These are phyloP conservation scores for Solanum arcanum DNA, from an alignment of 257 asterid genomes.

Conservation along the genomic window DNA sequence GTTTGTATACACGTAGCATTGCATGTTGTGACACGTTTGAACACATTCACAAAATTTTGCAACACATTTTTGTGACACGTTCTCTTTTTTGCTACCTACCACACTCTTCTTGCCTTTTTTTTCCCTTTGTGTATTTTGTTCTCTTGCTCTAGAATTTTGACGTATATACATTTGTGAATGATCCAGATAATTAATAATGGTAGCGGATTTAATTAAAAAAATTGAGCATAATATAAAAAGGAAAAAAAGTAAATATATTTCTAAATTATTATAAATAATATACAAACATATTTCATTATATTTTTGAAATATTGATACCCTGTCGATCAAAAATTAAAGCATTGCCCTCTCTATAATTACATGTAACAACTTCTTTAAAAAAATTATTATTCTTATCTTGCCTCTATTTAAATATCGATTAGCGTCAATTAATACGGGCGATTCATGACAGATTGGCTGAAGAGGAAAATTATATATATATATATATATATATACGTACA, in stretches of 20 bases:
- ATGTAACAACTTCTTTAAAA: background rate
- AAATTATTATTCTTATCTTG: too few species aligned
- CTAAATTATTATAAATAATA: too few species aligned
- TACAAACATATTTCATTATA: fast-evolving
- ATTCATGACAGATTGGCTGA: background rate
- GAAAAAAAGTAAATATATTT: too few species aligned
- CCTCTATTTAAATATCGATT: background rate
- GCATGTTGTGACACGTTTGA: background rate
- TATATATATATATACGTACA: too few species aligned
- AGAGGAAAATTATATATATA: background rate
- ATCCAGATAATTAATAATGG: too few species aligned
- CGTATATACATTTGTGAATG: too few species aligned
- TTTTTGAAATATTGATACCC: fast-evolving
- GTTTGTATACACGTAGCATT: background rate
- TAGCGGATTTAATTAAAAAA: too few species aligned
- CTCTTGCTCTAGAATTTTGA: background rate
- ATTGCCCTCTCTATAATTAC: background rate
- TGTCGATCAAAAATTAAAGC: fast-evolving
- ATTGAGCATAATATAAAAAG: background rate
- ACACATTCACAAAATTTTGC: background rate
- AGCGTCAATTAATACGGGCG: background rate
- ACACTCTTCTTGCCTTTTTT: background rate
- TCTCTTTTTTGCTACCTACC: background rate
- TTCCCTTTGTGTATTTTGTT: background rate
- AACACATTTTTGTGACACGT: background rate